Base-by-base conservation (phyloP, 768 basidiomycete species). In the Panellus pusillus region DNA sequence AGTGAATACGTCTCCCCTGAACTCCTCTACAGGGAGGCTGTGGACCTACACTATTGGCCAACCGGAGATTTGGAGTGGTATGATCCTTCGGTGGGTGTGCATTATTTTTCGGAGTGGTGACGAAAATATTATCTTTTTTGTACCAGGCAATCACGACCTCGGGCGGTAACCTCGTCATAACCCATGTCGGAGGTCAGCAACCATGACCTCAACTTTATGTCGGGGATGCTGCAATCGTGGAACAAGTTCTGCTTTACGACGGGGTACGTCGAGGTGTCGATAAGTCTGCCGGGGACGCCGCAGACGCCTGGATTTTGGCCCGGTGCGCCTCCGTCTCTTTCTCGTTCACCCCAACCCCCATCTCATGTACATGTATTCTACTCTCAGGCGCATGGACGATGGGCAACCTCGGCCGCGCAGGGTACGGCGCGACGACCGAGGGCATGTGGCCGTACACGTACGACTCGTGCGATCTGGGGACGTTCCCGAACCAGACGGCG, bases 1-100 rank as follows among this genome's bases (percentile, higher is more conserved):
- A n/a, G 24, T 24, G 24, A 0, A 31, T 41, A 18, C n/a, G 4
- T 2, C 6, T n/a, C 8, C 44, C 9, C 41, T 17, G 15, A n/a
- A 27, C 14, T 36, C 17, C 4, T 5, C 6, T 15, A 71, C 68
- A 89, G 86, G 93, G 92, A 95, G 66, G 95, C 90, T 19, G 84
- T 78, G 9, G 85, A 96, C 66, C 68, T 95, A 28, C 83, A 95
- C 66, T 97, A 96, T 68, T 92, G 90, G 76, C 78, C 86, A 1
- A 90, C 91, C 15, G 86, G 75, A n/a, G 89, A 93, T 65, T 64
- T 87, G 44, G 91, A 93, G n/a, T n/a, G 91, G 91, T 93, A 93
- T 69, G 80, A 83, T 60, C 89, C 89, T 24, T 69, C 72, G 70
- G 84, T 86, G 61, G 61, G 79, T 56, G n/a, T 19, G 36, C 15